These are phyloP conservation scores for Forsythia viridissima DNA, from an alignment of 257 asterid genomes.

Conservation along the genomic window DNA sequence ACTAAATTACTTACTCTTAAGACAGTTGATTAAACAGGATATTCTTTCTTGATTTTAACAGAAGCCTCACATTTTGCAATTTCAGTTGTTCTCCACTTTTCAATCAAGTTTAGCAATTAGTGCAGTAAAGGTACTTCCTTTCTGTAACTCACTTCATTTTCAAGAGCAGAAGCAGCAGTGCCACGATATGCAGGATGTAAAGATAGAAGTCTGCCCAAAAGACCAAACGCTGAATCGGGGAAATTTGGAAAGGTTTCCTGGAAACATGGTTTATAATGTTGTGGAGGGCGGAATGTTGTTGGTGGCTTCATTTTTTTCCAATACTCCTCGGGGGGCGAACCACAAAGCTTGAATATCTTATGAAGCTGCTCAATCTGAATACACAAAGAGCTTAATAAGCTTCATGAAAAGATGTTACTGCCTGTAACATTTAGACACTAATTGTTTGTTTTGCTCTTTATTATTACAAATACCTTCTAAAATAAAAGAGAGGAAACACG, in stretches of 20 bases:
- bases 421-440: background rate
- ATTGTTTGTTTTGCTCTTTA: background rate
- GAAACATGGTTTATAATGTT: slow-evolving; percentile 54
- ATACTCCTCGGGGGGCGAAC: slow-evolving; percentile 75
- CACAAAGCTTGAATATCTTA: slow-evolving; percentile 79
- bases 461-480: background rate
- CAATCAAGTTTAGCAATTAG: background rate
- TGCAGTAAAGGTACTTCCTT: background rate
- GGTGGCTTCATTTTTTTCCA: slow-evolving; percentile 79
- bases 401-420: background rate
- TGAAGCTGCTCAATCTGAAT: slow-evolving; percentile 78
- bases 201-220: slow-evolving; percentile 56
- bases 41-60: background rate
- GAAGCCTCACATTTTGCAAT: background rate
- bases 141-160: slow-evolving; percentile 49
- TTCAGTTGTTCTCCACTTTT: background rate
- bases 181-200: slow-evolving; percentile 67
- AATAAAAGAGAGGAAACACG: too few species aligned
- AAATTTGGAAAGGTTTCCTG: slow-evolving; percentile 49
- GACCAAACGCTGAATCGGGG: slow-evolving; percentile 53
- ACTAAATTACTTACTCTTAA: too few species aligned
- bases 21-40: background rate
- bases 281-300: slow-evolving; percentile 70
- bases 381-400: background rate
- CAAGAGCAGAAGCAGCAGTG: slow-evolving; percentile 56